Percentiles rank a stretch among this genome's conserved stretches.
Conservation (phyloP, 1,139 yeast species). For the Yamadazyma conglobata region DNA sequence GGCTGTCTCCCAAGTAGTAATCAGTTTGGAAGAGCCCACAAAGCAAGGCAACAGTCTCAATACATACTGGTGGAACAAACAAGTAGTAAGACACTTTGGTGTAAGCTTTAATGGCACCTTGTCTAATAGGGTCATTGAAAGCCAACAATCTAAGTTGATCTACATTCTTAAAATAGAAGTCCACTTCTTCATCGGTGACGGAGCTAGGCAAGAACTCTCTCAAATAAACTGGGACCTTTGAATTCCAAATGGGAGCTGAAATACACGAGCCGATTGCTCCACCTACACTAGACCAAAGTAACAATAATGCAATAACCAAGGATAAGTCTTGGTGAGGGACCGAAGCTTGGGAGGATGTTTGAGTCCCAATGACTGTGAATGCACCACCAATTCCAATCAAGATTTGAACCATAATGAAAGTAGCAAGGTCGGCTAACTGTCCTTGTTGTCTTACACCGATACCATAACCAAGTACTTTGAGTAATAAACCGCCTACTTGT, state of each 20-base stretch:
- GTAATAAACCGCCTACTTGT: slow-evolving; percentile 23
- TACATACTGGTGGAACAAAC: slow-evolving; percentile 23
- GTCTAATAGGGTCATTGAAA: slow-evolving; percentile 20
- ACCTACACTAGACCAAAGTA: slow-evolving; percentile 46
- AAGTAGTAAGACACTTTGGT: slow-evolving; percentile 19
- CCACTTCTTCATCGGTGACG: slow-evolving; percentile 14
- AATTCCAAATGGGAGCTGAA: slow-evolving; percentile 49
- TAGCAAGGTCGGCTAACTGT: slow-evolving; percentile 18
- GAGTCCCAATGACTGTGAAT: slow-evolving; percentile 26
- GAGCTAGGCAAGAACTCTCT: slow-evolving; percentile 21
- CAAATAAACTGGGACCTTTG: slow-evolving; percentile 30
- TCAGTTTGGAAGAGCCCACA: slow-evolving; percentile 28
- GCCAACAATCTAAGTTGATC: slow-evolving; percentile 17
- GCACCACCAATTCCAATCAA: slow-evolving; percentile 31
- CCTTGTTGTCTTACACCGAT: slow-evolving; percentile 18
- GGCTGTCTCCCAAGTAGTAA: slow-evolving; percentile 28
- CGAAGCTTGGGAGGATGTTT: slow-evolving; percentile 31
- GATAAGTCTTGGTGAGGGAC: slow-evolving; percentile 47
- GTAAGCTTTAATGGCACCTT: slow-evolving; percentile 27
- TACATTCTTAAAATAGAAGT: slow-evolving; percentile 16
- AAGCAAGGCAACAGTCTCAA: slow-evolving; percentile 22
- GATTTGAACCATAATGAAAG: slow-evolving; percentile 19
- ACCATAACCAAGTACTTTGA: slow-evolving; percentile 28
- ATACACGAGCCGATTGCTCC: slow-evolving; percentile 42
- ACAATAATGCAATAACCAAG: slow-evolving; percentile 38